These are phyloP conservation scores for Yarrowia porcina DNA, from an alignment of 805 yeast genomes.

Conservation along the genomic window DNA sequence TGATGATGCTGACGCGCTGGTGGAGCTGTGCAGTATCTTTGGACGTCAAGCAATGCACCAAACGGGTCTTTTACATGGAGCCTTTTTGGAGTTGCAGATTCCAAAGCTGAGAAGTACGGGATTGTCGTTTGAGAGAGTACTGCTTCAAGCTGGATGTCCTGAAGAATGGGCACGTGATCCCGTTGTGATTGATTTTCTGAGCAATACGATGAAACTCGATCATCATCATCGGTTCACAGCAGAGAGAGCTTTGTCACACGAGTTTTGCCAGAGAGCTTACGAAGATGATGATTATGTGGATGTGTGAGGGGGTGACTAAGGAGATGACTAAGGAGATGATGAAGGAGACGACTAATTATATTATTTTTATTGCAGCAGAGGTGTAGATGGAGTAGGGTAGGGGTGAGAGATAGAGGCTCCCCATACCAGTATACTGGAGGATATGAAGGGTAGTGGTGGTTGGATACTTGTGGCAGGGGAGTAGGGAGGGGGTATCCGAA, in stretches of 20 bases:
- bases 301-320: neutral
- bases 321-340: neutral
- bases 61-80: constrained; percentile 82
- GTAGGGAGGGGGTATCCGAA: too few species aligned
- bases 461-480: too few species aligned
- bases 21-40: constrained; percentile 77
- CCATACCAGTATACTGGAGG: too few species aligned
- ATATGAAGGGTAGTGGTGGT: too few species aligned
- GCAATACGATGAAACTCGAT: constrained; percentile 14
- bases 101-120: constrained; percentile 49
- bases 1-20: constrained; percentile 87
- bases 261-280: constrained; percentile 11
- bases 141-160: constrained; percentile 5
- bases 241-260: constrained; percentile 6
- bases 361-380: neutral
- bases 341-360: neutral
- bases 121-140: constrained; percentile 40
- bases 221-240: neutral
- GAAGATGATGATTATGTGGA: constrained; percentile 16
- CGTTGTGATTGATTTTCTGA: constrained; percentile 7
- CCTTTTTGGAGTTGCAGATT: constrained; percentile 70
- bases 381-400: too few species aligned
- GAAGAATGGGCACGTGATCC: constrained; percentile 22
- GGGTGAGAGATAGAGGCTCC: too few species aligned
- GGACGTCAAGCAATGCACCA: constrained; percentile 70